Conservation (phyloP, 2,329 filamentous ascomycete species). For the Phymatotrichopsis omnivora region DNA sequence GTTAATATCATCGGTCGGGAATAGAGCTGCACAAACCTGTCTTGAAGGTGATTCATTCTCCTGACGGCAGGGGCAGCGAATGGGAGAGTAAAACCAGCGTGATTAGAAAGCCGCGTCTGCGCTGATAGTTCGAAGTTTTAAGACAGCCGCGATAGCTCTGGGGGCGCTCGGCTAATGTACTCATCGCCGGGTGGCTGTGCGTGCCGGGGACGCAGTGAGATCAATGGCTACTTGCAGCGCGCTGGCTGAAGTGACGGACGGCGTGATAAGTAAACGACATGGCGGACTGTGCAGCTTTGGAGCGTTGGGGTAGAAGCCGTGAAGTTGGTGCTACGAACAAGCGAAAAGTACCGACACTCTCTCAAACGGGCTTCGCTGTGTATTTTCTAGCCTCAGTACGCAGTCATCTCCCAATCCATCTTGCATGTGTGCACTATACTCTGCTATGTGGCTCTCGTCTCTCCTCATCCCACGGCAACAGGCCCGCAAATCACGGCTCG, state of each 20-base stretch:
- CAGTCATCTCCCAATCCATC: too few relatives aligned
- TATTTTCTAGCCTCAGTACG: too few relatives aligned
- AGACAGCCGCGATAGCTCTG: not conserved
- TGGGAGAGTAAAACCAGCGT: constrained; percentile 22
- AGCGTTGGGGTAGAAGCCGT: too few relatives aligned
- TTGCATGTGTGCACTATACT: too few relatives aligned
- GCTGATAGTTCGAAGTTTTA: not conserved
- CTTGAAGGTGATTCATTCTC: constrained; percentile 5
- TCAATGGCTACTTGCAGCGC: constrained; percentile 5
- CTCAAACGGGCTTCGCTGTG: too few relatives aligned
- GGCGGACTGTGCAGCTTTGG: too few relatives aligned
- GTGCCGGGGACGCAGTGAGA: constrained; percentile 18
- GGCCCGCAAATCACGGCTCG: too few relatives aligned
- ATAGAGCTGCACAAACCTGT: constrained; percentile 6
- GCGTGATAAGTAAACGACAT: constrained; percentile 15
- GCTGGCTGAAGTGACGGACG: constrained; percentile 21
- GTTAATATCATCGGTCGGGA: not conserved
- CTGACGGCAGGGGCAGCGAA: constrained; percentile 19
- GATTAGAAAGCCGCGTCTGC: not conserved
- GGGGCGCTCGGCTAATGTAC: not conserved
- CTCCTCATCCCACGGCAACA: too few relatives aligned
- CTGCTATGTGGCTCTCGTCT: too few relatives aligned
- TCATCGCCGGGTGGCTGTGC: constrained; percentile 20
- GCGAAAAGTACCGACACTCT: too few relatives aligned
- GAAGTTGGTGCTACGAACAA: too few relatives aligned